Evolutionary conservation across 495 filamentous ascomycete genomes (phyloP), one percentile per base, ranked within the genome.

Genomic region (Jackrogersella multiformis): DNA sequence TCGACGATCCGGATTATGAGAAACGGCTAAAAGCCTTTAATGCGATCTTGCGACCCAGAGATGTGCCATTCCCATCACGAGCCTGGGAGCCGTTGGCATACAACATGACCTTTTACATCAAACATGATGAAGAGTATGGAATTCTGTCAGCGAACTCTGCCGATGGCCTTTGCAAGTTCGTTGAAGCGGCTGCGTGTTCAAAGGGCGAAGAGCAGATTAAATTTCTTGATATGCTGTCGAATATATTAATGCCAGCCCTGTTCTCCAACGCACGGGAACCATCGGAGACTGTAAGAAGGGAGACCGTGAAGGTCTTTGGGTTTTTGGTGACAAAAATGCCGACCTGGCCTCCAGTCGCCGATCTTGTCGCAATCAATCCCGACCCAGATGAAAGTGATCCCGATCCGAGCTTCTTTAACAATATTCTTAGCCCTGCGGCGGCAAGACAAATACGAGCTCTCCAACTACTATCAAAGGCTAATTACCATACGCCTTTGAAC

Each of bases 331-430:
- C 88, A 58, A 77, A 85, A 38, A 88, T 94, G 66, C 84, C 90
- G 2, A 69, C 81, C 9, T 91, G 91, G 86, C 66, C 83, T 4
- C 82, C 87, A 41, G 85, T 97, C 38, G 80, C 84, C 30, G 96
- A 97, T 73, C 86, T 98, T 81, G 81, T 85, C 49, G 80, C 81
- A 0, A 83, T 99, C 20, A 85, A 94, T 30, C 86, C 89, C 32
- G 86, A 83, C 2, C 87, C 90, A 52, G 94, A 97, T 42, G 80
- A 82, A 15, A 68, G 70, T 16, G 77, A 81, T 4, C 87, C 96
- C 36, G 92, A 97, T 71, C 90, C 93, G 2, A 95, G 90, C 6
- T 97, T 98, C 79, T 98, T 98, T 79, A 90, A 82, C 76, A 96
- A 97, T 65, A 86, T 97, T 38, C 82, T 98, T 12, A 92, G 96